phyloP scores from a whole-genome alignment of 2,329 filamentous ascomycete genomes.

The Fusarium kyushuense region DNA sequence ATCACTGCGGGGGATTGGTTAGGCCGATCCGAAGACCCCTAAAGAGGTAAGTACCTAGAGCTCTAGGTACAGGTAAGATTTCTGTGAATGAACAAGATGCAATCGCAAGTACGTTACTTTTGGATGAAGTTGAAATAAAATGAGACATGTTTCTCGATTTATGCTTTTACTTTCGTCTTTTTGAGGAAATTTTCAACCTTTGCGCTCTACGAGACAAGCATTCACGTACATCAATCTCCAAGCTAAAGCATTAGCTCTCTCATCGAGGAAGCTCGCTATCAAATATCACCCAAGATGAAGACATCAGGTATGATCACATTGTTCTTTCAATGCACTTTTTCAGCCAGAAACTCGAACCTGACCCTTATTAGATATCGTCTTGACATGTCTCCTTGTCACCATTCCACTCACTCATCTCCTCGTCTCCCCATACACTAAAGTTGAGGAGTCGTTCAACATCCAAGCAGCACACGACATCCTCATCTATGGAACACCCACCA shows the following conservation, averaged over 20 bases:
- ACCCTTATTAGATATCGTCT: conserved; percentile 40
- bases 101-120: neutral
- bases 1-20: conserved; percentile 48
- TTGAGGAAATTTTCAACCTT: neutral
- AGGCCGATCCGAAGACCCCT: conserved; percentile 50
- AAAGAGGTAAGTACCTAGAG: conserved; percentile 10
- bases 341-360: neutral
- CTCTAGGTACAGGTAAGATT: neutral
- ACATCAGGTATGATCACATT: conserved; percentile 23
- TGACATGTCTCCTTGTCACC: conserved; percentile 57
- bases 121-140: neutral
- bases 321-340: neutral
- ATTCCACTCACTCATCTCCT: conserved; percentile 77
- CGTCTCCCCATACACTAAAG: conserved; percentile 90
- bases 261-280: conserved; percentile 4
- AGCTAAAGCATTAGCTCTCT: conserved; percentile 10
- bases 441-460: conserved; percentile 98
- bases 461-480: conserved; percentile 94
- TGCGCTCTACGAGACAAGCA: neutral
- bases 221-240: conserved; percentile 1
- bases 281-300: conserved; percentile 41
- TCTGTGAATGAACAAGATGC: conserved; percentile 2
- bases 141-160: neutral
- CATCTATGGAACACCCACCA: conserved; percentile 78
- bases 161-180: neutral